Evolutionary conservation across 164 flowering plant genomes (phyloP).

Genomic region (Hamamelis virginiana): DNA sequence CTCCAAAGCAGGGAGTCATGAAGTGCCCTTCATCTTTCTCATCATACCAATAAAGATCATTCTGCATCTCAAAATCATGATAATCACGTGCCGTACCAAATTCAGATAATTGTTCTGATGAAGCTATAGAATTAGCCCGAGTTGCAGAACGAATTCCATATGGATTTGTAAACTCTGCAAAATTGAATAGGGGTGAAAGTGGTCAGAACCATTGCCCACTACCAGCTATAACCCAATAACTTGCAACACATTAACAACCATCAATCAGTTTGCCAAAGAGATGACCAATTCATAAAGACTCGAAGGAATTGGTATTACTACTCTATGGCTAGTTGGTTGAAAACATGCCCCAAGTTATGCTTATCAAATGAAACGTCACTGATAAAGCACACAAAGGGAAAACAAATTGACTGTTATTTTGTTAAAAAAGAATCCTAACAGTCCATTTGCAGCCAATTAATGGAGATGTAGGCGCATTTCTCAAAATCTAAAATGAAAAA

Average conservation of each 20-base stretch:
- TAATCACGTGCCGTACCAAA: conserved; percentile 93
- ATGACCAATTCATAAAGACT: background rate
- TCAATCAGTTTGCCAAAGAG: background rate
- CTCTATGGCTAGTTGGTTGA: background rate
- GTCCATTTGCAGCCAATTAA: background rate
- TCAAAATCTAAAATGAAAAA: background rate
- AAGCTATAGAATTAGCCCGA: conserved; percentile 46
- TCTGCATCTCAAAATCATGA: conserved; percentile 63
- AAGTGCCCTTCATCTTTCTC: conserved; percentile 58
- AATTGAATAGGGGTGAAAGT: background rate
- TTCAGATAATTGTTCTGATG: conserved; percentile 73
- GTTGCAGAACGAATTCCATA: conserved; percentile 56
- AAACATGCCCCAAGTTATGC: background rate
- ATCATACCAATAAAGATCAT: conserved; percentile 56
- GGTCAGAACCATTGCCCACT: background rate
- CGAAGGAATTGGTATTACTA: background rate
- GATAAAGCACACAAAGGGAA: background rate
- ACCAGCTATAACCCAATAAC: background rate
- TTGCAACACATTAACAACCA: background rate
- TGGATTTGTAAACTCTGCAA: conserved; percentile 79
- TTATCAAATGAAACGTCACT: background rate
- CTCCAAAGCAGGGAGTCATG: conserved; percentile 48
- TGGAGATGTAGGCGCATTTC: background rate
- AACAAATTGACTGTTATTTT: background rate
- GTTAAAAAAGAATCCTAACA: background rate